Evolutionary conservation across 768 basidiomycete species (phyloP).

Genomic region (Leccinum boreale): DNA sequence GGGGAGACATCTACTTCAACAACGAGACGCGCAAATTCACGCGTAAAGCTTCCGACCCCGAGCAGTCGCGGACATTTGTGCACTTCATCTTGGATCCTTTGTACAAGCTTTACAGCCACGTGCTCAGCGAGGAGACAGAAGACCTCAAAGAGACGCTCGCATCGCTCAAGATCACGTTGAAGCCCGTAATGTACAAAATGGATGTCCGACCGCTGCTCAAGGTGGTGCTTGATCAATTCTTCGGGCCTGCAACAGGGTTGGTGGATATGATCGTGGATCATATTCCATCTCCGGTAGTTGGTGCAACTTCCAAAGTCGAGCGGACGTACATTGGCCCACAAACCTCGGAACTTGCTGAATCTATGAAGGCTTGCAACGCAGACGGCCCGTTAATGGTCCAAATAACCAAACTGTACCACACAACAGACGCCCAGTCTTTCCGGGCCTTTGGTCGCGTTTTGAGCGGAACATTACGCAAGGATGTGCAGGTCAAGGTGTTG

Average conservation of each 20-base stretch:
- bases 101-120: constrained; percentile 95
- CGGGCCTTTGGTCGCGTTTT: constrained; percentile 93
- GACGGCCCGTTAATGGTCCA: constrained; percentile 92
- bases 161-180: constrained; percentile 77
- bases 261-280: constrained; percentile 91
- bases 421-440: constrained; percentile 95
- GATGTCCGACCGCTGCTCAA: constrained; percentile 94
- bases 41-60: constrained; percentile 72
- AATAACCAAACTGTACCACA: constrained; percentile 91
- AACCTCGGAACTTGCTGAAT: constrained; percentile 68
- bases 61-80: constrained; percentile 81
- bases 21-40: constrained; percentile 83
- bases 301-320: constrained; percentile 65
- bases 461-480: constrained; percentile 85
- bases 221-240: constrained; percentile 93
- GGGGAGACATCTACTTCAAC: constrained; percentile 98
- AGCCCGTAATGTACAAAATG: constrained; percentile 97
- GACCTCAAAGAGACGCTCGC: constrained; percentile 75
- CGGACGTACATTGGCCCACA: constrained; percentile 87
- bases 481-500: constrained; percentile 87
- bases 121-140: constrained; percentile 93
- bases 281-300: constrained; percentile 76
- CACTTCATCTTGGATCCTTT: constrained; percentile 95
- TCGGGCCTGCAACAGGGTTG: constrained; percentile 84
- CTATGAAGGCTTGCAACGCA: constrained; percentile 81